Conservation (phyloP, 73 alveolate genomes). For the Breviolum minutum region DNA sequence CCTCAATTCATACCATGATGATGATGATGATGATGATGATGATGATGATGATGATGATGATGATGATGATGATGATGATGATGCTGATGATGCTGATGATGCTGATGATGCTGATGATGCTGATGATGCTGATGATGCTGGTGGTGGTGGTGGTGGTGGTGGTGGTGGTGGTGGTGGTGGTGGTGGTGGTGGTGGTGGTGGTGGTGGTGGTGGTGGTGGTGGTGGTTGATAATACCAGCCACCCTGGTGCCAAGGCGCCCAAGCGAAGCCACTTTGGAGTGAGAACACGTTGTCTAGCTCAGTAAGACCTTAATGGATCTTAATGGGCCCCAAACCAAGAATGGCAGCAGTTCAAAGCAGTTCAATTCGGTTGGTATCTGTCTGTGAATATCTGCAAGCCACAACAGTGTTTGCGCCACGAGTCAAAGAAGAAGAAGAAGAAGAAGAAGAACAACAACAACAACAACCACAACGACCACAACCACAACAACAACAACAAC, state of each 20-base stretch:
- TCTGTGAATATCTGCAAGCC: no score
- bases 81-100: background rate
- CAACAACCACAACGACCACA: no score
- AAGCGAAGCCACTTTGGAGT: constrained; percentile 15
- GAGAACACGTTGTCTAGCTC: constrained; percentile 29
- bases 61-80: background rate
- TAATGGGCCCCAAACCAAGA: background rate
- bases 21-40: background rate
- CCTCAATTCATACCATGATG: background rate
- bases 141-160: background rate
- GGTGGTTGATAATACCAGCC: background rate
- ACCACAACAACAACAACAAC: no score
- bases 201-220: background rate
- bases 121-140: background rate
- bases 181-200: background rate
- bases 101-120: background rate
- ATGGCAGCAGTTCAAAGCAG: no score
- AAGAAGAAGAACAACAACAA: no score
- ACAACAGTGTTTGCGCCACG: no score
- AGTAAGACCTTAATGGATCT: background rate
- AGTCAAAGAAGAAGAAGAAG: no score
- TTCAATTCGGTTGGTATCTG: no score
- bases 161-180: background rate
- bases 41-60: background rate
- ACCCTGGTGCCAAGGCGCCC: background rate